These are phyloP conservation scores for Chernovozyma aurita DNA, from an alignment of 1,139 yeast species.

Conservation along the genomic window DNA sequence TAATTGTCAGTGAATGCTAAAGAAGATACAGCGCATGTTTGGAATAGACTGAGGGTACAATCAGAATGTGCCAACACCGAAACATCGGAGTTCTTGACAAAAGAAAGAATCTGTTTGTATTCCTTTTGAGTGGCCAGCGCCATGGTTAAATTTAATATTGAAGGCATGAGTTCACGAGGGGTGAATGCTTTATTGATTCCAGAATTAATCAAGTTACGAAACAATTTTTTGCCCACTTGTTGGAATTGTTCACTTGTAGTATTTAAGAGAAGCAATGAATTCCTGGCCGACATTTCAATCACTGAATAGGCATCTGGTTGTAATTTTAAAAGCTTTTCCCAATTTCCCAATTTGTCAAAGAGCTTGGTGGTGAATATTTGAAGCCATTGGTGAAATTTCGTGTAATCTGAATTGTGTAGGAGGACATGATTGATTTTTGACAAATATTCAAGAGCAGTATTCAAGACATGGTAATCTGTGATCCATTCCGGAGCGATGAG, in stretches of 20 bases:
- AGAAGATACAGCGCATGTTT: conserved; percentile 50
- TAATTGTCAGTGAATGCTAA: conserved; percentile 43
- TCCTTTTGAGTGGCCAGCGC: conserved; percentile 39
- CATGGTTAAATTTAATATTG: conserved; percentile 30
- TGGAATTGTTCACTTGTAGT: conserved; percentile 22
- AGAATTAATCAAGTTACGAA: conserved; percentile 40
- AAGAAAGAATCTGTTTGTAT: conserved; percentile 52
- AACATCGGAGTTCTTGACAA: conserved; percentile 45
- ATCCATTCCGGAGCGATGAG: conserved; percentile 18
- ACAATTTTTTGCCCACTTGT: conserved; percentile 32
- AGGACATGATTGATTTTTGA: conserved; percentile 28
- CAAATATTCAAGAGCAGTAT: conserved; percentile 27
- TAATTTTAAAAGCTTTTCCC: conserved; percentile 14
- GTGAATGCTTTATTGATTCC: conserved; percentile 44
- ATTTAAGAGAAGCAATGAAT: conserved; percentile 35
- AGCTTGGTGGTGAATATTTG: conserved; percentile 13
- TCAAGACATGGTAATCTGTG: conserved; percentile 23
- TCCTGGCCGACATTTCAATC: conserved; percentile 38
- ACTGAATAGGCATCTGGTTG: conserved; percentile 10
- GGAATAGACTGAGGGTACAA: conserved; percentile 32
- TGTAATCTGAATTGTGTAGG: conserved; percentile 24
- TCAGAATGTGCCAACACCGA: conserved; percentile 32
- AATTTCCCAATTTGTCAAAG: conserved; percentile 19
- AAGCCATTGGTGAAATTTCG: conserved; percentile 20
- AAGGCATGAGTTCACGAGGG: conserved; percentile 43